These are phyloP conservation scores for Aristolochia contorta DNA, from an alignment of 164 flowering plant species.

Conservation along the genomic window DNA sequence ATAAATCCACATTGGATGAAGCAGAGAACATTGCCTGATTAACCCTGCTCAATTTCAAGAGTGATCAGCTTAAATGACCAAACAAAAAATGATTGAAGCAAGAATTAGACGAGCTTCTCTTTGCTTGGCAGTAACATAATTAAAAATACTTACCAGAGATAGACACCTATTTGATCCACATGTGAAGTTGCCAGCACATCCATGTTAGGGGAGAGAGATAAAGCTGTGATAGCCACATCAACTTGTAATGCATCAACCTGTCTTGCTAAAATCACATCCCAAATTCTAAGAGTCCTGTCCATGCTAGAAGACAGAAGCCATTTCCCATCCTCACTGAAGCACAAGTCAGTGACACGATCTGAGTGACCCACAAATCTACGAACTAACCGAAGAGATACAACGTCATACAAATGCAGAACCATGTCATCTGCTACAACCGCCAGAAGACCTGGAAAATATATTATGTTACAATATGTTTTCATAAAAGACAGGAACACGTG, in stretches of 20 bases:
- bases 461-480: background rate
- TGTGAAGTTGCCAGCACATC: constrained; percentile 91
- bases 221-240: constrained; percentile 72
- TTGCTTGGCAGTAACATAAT: background rate
- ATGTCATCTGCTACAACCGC: constrained; percentile 87
- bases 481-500: background rate
- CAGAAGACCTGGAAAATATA: constrained; percentile 54
- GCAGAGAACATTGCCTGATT: constrained; percentile 87
- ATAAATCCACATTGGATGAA: constrained; percentile 38
- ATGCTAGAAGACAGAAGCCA: constrained; percentile 95
- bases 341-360: constrained; percentile 90
- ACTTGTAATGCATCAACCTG: constrained; percentile 87
- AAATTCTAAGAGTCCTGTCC: constrained; percentile 93
- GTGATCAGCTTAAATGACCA: background rate
- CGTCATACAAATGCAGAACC: constrained; percentile 72
- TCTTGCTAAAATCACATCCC: constrained; percentile 91
- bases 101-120: background rate
- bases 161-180: constrained; percentile 93
- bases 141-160: constrained; percentile 53
- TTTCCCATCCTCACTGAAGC: constrained; percentile 98
- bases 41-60: constrained; percentile 42
- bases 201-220: constrained; percentile 92
- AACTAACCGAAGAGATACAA: constrained; percentile 69
- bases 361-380: constrained; percentile 93
- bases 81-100: background rate